These are phyloP conservation scores for Farysia itapuensis DNA, from an alignment of 1,284 basidiomycete genomes.

Conservation along the genomic window DNA sequence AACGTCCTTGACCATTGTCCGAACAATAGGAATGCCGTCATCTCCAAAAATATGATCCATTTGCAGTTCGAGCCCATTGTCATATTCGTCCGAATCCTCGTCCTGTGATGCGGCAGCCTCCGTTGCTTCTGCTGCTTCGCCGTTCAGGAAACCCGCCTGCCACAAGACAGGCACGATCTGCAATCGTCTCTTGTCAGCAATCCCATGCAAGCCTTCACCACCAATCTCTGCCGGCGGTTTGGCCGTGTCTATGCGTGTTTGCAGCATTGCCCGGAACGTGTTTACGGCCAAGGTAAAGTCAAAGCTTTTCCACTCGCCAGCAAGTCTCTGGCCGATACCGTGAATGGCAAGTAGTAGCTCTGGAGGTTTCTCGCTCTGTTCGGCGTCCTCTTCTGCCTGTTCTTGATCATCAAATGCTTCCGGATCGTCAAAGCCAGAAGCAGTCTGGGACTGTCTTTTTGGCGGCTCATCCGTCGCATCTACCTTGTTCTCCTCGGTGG, in stretches of 20 bases:
- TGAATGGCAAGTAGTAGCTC: constrained; percentile 40
- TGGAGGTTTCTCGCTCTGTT: constrained; percentile 20
- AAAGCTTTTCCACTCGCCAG: constrained; percentile 44
- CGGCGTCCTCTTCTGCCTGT: constrained; percentile 19
- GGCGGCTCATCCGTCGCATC: constrained; percentile 2
- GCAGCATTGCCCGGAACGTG: constrained; percentile 35
- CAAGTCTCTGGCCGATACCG: constrained; percentile 53
- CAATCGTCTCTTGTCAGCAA: constrained; percentile 59
- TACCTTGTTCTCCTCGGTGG: constrained; percentile 3
- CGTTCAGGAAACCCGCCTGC: constrained; percentile 62
- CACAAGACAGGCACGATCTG: constrained; percentile 66
- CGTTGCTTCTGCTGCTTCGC: constrained; percentile 62
- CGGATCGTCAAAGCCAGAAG: constrained; percentile 25
- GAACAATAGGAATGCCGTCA: constrained; percentile 43
- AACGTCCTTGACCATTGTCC: constrained; percentile 54
- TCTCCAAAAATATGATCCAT: constrained; percentile 41
- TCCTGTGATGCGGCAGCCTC: constrained; percentile 56
- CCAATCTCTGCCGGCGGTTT: constrained; percentile 42
- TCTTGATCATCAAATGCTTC: constrained; percentile 36
- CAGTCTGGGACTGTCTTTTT: not conserved
- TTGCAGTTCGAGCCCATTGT: constrained; percentile 61
- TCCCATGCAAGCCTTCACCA: constrained; percentile 27
- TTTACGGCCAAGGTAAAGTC: constrained; percentile 42
- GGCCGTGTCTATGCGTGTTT: constrained; percentile 33
- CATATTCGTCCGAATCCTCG: constrained; percentile 35